Evolutionary conservation across 2,329 filamentous ascomycete species (phyloP), one percentile per base, ranked within the genome.

Genomic region (Aureobasidium uvarum): DNA sequence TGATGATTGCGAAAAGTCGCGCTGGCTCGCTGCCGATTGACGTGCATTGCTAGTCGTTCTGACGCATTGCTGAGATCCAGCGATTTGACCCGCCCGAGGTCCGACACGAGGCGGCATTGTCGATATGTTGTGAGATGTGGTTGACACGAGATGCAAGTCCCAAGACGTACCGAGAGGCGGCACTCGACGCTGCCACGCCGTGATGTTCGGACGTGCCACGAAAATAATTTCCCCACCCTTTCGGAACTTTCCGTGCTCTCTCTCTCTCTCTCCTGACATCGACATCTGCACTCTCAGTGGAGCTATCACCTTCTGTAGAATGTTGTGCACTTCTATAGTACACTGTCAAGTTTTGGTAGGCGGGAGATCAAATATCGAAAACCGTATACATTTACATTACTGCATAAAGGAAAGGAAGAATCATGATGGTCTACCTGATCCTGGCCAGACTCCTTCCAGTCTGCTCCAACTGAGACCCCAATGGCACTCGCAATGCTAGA

Each of bases 21-120:
- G 63, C 62, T 54, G 50, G 14, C 54, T 33, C 31, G 48, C 33
- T 45, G 46, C 48, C 20, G 50, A 45, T 28, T 48, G 41, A n/a
- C 63, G 63, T n/a, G 31, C 13, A 31, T 50, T 59, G 52, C 52
- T 51, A 36, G 41, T 50, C 14, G 36, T 52, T 46, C 63, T 55
- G 25, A 65, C 52, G 36, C 63, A 65, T 59, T 65, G 52, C 33
- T 65, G 63, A 10, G 63, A 18, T 43, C 38, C 39, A 11, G 39
- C 18, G 6, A 65, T 13, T 25, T 65, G 52, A 11, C 33, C 63
- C 33, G 63, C 33, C 25, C 63, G 52, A 50, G 62, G 41, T 45
- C 63, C 63, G 23, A 56, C 52, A 48, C 63, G 51, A n/a, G 63
- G 63, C 41, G 63, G 52, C 63, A 65, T 65, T n/a, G 52, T 48